Evolutionary conservation across 139 green algal genomes (phyloP).

Genomic region (Coccomyxa sp.): DNA sequence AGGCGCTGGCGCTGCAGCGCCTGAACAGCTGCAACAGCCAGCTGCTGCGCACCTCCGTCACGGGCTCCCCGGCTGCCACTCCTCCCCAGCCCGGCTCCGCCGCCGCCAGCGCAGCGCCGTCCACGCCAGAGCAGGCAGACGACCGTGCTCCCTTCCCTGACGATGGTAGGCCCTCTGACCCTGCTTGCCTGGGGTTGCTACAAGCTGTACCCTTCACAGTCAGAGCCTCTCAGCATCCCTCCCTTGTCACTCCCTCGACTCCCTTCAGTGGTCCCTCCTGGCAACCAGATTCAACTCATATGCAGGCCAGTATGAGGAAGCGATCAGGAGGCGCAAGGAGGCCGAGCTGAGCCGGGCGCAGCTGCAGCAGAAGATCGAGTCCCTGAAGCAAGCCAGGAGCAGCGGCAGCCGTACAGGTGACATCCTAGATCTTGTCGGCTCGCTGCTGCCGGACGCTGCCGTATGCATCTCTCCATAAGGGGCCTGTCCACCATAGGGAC

Average conservation of each 20-base stretch:
- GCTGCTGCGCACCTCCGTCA: too few relatives aligned
- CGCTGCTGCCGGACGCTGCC: not conserved
- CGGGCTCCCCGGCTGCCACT: not conserved
- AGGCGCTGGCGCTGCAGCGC: not conserved
- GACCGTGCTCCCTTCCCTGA: not conserved
- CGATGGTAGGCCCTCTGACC: not conserved
- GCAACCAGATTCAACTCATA: too few relatives aligned
- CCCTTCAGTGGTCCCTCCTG: too few relatives aligned
- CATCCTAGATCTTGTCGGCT: not conserved
- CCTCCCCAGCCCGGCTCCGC: not conserved
- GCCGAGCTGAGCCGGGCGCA: slow-evolving; percentile 1
- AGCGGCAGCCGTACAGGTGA: not conserved
- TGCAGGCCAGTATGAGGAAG: slow-evolving; percentile 1
- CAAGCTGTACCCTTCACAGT: too few relatives aligned
- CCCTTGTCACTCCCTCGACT: too few relatives aligned
- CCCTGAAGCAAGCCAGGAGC: not conserved
- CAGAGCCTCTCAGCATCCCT: too few relatives aligned
- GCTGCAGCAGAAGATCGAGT: slow-evolving; percentile 6
- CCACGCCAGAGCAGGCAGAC: not conserved
- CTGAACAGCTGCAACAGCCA: not conserved
- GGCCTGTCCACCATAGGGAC: not conserved
- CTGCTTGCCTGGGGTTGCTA: not conserved
- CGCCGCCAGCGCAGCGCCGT: not conserved
- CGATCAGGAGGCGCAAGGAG: not conserved
- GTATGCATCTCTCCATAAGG: not conserved